Conservation (phyloP, 305 asterid genomes). For the Ajuga reptans region DNA sequence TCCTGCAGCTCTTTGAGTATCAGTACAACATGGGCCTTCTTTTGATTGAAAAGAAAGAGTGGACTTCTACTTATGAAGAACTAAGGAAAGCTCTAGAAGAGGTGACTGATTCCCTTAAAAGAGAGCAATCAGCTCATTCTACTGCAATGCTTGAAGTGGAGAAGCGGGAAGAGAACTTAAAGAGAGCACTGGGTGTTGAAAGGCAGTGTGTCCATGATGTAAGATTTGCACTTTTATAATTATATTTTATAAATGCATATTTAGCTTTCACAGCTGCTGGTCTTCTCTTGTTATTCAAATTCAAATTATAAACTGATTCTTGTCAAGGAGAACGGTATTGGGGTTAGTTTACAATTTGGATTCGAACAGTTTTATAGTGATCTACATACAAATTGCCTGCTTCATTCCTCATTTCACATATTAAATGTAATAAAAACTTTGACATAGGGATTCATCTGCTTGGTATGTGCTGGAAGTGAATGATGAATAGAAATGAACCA, state of each 20-base stretch:
- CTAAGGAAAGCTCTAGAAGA: constrained; percentile 50
- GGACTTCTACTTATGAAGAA: constrained; percentile 68
- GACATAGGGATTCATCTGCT: too few species aligned
- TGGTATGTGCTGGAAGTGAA: too few species aligned
- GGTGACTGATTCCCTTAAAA: constrained; percentile 45
- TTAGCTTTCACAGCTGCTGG: not conserved
- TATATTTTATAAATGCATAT: not conserved
- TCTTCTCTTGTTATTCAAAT: not conserved
- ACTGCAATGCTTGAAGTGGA: constrained; percentile 74
- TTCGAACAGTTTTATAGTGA: not conserved
- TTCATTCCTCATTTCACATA: not conserved
- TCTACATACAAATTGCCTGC: not conserved
- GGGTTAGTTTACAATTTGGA: not conserved
- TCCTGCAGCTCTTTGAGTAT: constrained; percentile 75
- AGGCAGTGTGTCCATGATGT: constrained; percentile 86
- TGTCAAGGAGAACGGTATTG: not conserved
- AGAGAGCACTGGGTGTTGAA: constrained; percentile 89
- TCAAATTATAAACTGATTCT: not conserved
- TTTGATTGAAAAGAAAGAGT: constrained; percentile 72
- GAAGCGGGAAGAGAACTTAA: constrained; percentile 82
- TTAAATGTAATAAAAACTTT: not conserved
- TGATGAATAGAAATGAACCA: too few species aligned
- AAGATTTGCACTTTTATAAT: constrained; percentile 27
- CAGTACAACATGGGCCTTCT: constrained; percentile 86
- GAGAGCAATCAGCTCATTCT: constrained; percentile 59